A percentile compares a stretch with the other conserved stretches of the same genome.
These are phyloP conservation scores for Penicillium malachiteum DNA, from an alignment of 495 filamentous ascomycete species.

Conservation along the genomic window DNA sequence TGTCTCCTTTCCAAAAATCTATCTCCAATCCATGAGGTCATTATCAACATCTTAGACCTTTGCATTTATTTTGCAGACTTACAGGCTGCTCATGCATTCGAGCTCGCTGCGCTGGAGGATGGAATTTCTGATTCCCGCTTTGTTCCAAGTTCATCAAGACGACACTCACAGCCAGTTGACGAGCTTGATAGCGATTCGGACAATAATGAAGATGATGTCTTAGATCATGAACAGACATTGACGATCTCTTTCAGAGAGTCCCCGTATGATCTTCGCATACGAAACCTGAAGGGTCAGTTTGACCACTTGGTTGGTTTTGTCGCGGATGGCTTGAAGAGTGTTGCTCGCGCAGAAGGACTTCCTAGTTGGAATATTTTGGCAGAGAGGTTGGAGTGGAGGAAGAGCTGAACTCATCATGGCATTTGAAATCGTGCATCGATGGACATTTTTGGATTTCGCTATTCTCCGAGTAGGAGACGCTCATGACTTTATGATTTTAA, in stretches of 20 bases:
- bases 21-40: slow-evolving; percentile 61
- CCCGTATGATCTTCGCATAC: slow-evolving; percentile 29
- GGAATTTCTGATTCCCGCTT: slow-evolving; percentile 8
- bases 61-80: slow-evolving; percentile 51
- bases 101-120: slow-evolving; percentile 1
- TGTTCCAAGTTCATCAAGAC: neutral
- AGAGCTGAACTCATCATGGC: neutral
- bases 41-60: slow-evolving; percentile 63
- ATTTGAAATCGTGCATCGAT: too few relatives aligned
- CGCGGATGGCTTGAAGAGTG: slow-evolving; percentile 42
- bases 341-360: slow-evolving; percentile 47
- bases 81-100: slow-evolving; percentile 28
- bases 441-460: neutral
- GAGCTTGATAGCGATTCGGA: slow-evolving; percentile 20
- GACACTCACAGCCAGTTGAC: neutral
- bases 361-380: slow-evolving; percentile 52
- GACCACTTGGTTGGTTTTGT: slow-evolving; percentile 42
- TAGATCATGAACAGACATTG: slow-evolving; percentile 26
- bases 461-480: neutral
- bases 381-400: slow-evolving; percentile 39
- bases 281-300: slow-evolving; percentile 38
- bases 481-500: neutral
- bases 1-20: slow-evolving; percentile 65
- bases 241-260: slow-evolving; percentile 30
- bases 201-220: slow-evolving; percentile 23